A percentile compares a stretch with the other conserved stretches of the same genome.
Evolutionary conservation across 768 basidiomycete genomes (phyloP).

Genomic region (Lactifluus pinguis): DNA sequence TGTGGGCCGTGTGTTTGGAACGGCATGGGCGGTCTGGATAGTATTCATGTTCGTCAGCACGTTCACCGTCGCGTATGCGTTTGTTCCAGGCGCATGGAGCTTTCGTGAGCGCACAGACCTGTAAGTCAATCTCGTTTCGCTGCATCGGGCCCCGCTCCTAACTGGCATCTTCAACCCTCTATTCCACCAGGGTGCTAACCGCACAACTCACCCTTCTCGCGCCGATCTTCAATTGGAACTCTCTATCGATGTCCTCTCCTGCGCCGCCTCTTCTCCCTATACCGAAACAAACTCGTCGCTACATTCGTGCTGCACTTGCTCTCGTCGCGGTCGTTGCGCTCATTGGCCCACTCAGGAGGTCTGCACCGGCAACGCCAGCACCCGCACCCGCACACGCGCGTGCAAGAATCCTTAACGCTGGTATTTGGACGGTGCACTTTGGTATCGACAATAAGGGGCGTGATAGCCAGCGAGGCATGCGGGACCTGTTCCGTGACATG

Average conservation of each 20-base stretch:
- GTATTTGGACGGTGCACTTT: slow-evolving; percentile 91
- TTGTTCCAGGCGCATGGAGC: slow-evolving; percentile 71
- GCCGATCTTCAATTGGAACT: slow-evolving; percentile 38
- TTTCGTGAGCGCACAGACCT: slow-evolving; percentile 71
- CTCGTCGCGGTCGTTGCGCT: slow-evolving; percentile 18
- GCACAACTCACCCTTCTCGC: slow-evolving; percentile 45
- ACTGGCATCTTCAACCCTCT: neutral
- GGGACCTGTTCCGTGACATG: slow-evolving; percentile 63
- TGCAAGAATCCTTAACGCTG: slow-evolving; percentile 63
- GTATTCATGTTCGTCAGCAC: slow-evolving; percentile 60
- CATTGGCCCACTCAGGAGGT: slow-evolving; percentile 12
- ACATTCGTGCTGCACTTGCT: slow-evolving; percentile 16
- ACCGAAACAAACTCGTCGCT: neutral
- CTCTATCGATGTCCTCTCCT: neutral
- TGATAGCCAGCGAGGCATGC: slow-evolving; percentile 63
- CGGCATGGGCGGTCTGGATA: slow-evolving; percentile 51
- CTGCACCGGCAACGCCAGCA: slow-evolving; percentile 1
- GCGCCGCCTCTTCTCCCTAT: neutral
- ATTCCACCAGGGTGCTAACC: slow-evolving; percentile 38
- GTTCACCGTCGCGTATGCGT: slow-evolving; percentile 86
- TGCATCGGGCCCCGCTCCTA: neutral
- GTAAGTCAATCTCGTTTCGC: slow-evolving; percentile 33
- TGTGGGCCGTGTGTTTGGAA: slow-evolving; percentile 42
- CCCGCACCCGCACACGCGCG: slow-evolving; percentile 46
- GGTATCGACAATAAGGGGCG: slow-evolving; percentile 67